A percentile compares a stretch with the other conserved stretches of the same genome.
Evolutionary conservation across 129 eudicot species (phyloP).

Genomic region (Artemisia tridentata): DNA sequence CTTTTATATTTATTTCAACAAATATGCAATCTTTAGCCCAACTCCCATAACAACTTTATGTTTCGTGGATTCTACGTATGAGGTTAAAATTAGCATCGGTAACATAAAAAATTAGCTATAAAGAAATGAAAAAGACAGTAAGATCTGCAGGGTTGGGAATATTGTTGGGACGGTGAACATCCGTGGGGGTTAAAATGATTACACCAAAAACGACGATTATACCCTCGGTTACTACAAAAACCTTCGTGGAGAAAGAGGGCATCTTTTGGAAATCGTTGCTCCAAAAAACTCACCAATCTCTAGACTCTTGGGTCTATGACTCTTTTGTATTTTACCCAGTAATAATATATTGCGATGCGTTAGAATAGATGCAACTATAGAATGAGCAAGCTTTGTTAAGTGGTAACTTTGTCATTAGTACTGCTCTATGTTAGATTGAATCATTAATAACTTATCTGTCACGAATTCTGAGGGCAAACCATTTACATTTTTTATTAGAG

Average conservation of each 20-base stretch:
- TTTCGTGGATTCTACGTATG: slow-evolving; percentile 4
- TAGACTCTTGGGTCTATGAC: neutral
- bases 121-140: slow-evolving; percentile 16
- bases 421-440: no score
- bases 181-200: slow-evolving; percentile 43
- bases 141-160: slow-evolving; percentile 27
- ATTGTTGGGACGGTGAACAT: slow-evolving; percentile 26
- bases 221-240: slow-evolving; percentile 27
- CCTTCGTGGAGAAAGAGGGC: slow-evolving; percentile 10
- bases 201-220: slow-evolving; percentile 37
- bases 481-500: no score
- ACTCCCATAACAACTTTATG: neutral
- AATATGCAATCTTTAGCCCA: no score
- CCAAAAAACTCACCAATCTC: slow-evolving; percentile 34
- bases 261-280: slow-evolving; percentile 40
- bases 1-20: no score
- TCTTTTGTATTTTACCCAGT: neutral
- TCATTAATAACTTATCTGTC: no score
- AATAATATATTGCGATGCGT: no score
- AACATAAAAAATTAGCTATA: neutral
- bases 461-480: no score
- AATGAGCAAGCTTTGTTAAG: no score
- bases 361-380: no score
- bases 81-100: neutral
- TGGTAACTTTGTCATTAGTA: no score